Percentiles rank a stretch among this genome's conserved stretches.
Conservation (phyloP, 176 grass and related monocot genomes). For the Aegilops bicornis region DNA sequence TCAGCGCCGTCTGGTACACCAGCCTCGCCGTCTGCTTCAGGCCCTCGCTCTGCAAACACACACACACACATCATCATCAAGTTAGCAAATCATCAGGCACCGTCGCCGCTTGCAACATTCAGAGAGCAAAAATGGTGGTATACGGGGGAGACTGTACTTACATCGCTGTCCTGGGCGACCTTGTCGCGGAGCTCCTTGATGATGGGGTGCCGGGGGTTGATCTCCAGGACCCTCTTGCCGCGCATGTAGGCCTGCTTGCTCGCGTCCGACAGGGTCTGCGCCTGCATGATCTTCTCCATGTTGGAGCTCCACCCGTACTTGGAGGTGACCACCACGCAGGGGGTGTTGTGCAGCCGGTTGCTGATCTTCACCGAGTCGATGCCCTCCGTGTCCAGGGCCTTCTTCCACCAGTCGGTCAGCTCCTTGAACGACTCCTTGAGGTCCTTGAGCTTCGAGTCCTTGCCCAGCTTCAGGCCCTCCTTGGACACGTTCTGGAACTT, state of each 20-base stretch:
- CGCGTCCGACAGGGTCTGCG: constrained; percentile 73
- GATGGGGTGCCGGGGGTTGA: constrained; percentile 92
- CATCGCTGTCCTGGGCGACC: constrained; percentile 77
- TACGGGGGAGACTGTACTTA: background rate
- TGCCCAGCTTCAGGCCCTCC: constrained; percentile 87
- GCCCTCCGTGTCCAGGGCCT: constrained; percentile 66
- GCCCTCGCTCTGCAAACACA: constrained; percentile 38
- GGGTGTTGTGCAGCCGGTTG: constrained; percentile 77
- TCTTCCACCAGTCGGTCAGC: constrained; percentile 94
- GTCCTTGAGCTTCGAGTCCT: constrained; percentile 94
- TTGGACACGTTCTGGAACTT: constrained; percentile 99
- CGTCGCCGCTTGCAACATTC: no score
- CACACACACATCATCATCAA: background rate
- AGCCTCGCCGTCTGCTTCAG: constrained; percentile 79
- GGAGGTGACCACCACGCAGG: constrained; percentile 82
- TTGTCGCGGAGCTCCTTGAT: constrained; percentile 95
- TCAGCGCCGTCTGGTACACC: constrained; percentile 86
- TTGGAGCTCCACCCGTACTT: constrained; percentile 94
- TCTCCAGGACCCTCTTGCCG: constrained; percentile 88
- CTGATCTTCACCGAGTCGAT: constrained; percentile 96
- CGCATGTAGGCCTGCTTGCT: constrained; percentile 96
- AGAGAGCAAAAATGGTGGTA: no score
- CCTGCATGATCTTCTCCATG: constrained; percentile 99
- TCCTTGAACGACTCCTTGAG: constrained; percentile 98
- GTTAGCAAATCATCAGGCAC: background rate